phyloP scores from a whole-genome alignment of 306 rosid species.

The Morella rubra region DNA sequence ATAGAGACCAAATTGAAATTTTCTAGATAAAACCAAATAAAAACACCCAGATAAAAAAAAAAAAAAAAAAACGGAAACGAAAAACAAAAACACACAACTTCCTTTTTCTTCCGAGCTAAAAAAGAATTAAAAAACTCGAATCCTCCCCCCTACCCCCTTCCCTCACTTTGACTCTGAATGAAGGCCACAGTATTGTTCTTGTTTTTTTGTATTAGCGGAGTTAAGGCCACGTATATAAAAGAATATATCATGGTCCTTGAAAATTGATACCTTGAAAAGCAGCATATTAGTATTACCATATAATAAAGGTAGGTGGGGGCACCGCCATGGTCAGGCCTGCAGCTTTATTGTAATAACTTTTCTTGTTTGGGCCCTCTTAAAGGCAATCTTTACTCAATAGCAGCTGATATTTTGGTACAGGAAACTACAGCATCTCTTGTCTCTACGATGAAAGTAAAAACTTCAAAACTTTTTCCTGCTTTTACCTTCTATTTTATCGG shows the following conservation, averaged over 20 bases:
- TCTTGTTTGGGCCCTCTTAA: conserved; percentile 22
- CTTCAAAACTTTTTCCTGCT: background rate
- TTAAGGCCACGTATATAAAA: background rate
- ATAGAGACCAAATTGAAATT: background rate
- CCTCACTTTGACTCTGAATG: no score
- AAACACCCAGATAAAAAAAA: background rate
- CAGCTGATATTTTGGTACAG: background rate
- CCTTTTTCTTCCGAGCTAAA: background rate
- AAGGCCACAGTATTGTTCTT: background rate
- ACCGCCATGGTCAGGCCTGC: background rate
- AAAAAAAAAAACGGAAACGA: background rate
- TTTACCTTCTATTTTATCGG: background rate
- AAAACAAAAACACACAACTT: no score
- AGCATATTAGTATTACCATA: background rate
- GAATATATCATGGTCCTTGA: background rate
- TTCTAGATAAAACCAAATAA: no score
- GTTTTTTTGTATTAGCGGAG: no score
- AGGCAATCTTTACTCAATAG: background rate
- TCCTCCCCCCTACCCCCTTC: no score
- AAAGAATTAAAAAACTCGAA: background rate
- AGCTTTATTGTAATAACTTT: conserved; percentile 14
- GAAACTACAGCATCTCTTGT: background rate
- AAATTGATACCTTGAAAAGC: background rate
- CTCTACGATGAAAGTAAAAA: background rate
- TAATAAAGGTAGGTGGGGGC: background rate